Evolutionary conservation across 169 alveolate genomes (phyloP).

Genomic region (Plasmodium malariae): DNA sequence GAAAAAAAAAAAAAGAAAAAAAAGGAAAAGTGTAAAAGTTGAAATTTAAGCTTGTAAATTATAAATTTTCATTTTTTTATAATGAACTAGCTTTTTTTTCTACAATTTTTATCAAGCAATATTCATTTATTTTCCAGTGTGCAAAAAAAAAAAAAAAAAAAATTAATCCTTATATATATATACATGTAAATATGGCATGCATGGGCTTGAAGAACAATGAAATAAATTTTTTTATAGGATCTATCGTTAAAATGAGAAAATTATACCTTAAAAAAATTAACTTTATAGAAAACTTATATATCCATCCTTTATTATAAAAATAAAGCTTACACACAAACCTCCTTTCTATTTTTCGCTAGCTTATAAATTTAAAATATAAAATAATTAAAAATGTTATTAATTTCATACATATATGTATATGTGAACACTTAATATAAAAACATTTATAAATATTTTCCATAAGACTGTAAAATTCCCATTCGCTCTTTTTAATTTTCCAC

Average conservation of each 20-base stretch:
- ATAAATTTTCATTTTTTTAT: slow-evolving; percentile 6
- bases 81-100: slow-evolving; percentile 23
- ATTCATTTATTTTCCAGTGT: slow-evolving; percentile 22
- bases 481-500: slow-evolving; percentile 33
- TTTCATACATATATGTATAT: neutral
- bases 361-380: neutral
- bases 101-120: neutral
- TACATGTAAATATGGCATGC: neutral
- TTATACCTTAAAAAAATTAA: slow-evolving; percentile 4
- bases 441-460: slow-evolving; percentile 5
- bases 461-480: slow-evolving; percentile 26
- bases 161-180: slow-evolving; percentile 14
- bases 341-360: neutral
- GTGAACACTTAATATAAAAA: slow-evolving; percentile 17
- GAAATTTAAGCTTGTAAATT: slow-evolving; percentile 2
- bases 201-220: slow-evolving; percentile 7
- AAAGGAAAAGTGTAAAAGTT: slow-evolving; percentile 4
- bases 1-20: slow-evolving; percentile 13
- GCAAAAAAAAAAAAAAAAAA: slow-evolving; percentile 43
- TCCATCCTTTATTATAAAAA: neutral
- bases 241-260: neutral
- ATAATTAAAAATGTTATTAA: slow-evolving; percentile 15
- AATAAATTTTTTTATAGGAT: slow-evolving; percentile 12
- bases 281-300: slow-evolving; percentile 14
- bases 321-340: slow-evolving; percentile 4